Base-by-base conservation (phyloP, 352 stramenopile genomes). In the Aphanomyces invadans region DNA sequence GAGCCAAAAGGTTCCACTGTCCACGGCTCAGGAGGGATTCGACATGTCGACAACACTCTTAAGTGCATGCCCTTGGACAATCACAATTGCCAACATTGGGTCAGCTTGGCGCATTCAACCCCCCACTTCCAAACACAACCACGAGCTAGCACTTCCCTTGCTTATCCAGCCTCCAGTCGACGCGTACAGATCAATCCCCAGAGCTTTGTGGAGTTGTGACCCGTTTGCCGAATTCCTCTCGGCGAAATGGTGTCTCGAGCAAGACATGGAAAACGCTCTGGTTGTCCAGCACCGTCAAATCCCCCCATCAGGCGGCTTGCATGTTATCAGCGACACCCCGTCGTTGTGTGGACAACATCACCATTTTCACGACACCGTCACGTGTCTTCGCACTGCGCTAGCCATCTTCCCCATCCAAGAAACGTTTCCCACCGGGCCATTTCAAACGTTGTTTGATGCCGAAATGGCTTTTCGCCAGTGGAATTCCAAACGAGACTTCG, bases 381-480 rank as follows among this genome's bases (percentile, higher is more conserved):
- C 36, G 36, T 42, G 36, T 42, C 36, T 42, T 7, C 36, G 15
- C 36, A 42, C 7, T 32, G 49, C 49, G 25, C 19, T 57, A 7
- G 29, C 12, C 1, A n/a, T 57, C 12, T 57, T 33, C 49, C 49
- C 49, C 12, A 57, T 57, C 29, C 49, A 57, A 57, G 49, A 57
- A 21, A 57, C 29, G 11, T 57, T 29, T 57, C 49, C 49, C 4
- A n/a, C 29, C 21, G 49, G 49, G 2, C 49, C 49, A 12, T 57
- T 57, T 26, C 49, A 4, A 21, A 23, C 49, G 25, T n/a, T 57
- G 11, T 28, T 57, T n/a, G 49, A 17, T 32, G 49, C 49, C 21
- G 49, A 57, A 29, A 29, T 32, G 15, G 25, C 49, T 4, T 39
- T 57, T n/a, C 12, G n/a, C 25, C 49, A 38, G 7, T 57, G 49